Evolutionary conservation across 371 early-diverging fungal species (phyloP).

Genomic region (Batkoa obscura): DNA sequence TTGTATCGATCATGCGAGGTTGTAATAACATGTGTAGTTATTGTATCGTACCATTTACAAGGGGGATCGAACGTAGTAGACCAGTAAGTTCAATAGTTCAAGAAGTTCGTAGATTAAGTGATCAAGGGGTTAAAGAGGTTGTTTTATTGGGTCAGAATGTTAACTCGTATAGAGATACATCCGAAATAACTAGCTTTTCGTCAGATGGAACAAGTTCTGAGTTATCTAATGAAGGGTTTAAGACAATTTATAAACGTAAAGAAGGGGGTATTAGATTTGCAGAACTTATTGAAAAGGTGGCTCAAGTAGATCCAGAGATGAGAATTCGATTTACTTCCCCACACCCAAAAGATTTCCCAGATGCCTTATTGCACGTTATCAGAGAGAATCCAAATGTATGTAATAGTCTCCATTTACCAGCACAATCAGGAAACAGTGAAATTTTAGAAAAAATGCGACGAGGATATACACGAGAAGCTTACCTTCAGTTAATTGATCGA

Average conservation of each 20-base stretch:
- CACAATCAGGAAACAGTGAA: slow-evolving; percentile 47
- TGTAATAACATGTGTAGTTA: slow-evolving; percentile 74
- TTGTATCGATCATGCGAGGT: slow-evolving; percentile 58
- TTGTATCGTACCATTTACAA: slow-evolving; percentile 60
- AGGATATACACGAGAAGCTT: slow-evolving; percentile 52
- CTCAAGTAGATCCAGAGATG: slow-evolving; percentile 51
- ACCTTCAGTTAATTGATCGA: slow-evolving; percentile 37
- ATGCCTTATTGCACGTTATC: slow-evolving; percentile 42
- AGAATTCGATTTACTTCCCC: slow-evolving; percentile 62
- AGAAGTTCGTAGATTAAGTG: slow-evolving; percentile 39
- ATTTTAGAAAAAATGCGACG: slow-evolving; percentile 53
- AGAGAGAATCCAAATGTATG: slow-evolving; percentile 45
- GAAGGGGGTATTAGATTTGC: slow-evolving; percentile 56
- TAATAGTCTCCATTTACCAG: slow-evolving; percentile 47
- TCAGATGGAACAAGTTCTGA: slow-evolving; percentile 15
- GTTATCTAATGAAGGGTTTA: slow-evolving; percentile 43
- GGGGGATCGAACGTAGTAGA: slow-evolving; percentile 47
- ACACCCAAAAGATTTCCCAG: slow-evolving; percentile 68
- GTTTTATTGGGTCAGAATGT: slow-evolving; percentile 67
- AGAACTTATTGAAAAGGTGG: slow-evolving; percentile 46
- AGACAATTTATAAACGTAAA: slow-evolving; percentile 54
- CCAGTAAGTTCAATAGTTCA: slow-evolving; percentile 47
- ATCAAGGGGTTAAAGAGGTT: slow-evolving; percentile 54
- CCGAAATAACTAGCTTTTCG: slow-evolving; percentile 24
- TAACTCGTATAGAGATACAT: slow-evolving; percentile 55